A percentile compares a stretch with the other conserved stretches of the same genome.
phyloP scores from a whole-genome alignment of 2,329 filamentous ascomycete genomes.

The Aspergillus felis region DNA sequence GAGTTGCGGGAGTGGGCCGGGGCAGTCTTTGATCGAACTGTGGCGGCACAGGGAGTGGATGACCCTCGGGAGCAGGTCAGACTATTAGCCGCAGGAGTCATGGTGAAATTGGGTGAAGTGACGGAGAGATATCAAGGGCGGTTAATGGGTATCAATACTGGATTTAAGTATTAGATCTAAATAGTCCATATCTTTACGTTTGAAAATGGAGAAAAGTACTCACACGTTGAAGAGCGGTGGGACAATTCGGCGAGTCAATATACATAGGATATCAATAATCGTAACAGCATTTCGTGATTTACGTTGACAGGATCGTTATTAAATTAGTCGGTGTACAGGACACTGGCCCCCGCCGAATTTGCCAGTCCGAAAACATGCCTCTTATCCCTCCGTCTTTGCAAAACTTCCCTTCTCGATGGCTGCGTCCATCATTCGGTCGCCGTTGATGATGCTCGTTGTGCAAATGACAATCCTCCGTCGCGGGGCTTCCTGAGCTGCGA shows the following conservation, averaged over 20 bases:
- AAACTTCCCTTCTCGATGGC: conserved; percentile 71
- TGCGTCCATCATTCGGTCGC: conserved; percentile 81
- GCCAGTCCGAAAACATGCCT: background rate
- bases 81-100: conserved; percentile 69
- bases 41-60: conserved; percentile 48
- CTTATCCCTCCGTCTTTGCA: conserved; percentile 32
- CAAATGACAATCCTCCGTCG: conserved; percentile 84
- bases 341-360: background rate
- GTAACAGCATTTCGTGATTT: background rate
- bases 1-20: conserved; percentile 87
- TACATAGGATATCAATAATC: background rate
- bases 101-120: conserved; percentile 76
- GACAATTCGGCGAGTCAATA: background rate
- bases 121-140: conserved; percentile 76
- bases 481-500: conserved; percentile 76
- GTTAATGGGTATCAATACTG: conserved; percentile 66
- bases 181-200: background rate
- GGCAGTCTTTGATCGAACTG: conserved; percentile 62
- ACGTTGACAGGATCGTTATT: background rate
- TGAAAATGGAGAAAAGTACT: background rate
- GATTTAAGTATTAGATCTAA: conserved; percentile 35
- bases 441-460: conserved; percentile 86
- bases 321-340: background rate
- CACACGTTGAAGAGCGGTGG: background rate
- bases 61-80: conserved; percentile 37